phyloP scores from a whole-genome alignment of 768 basidiomycete species.

The Amanita muscaria region DNA sequence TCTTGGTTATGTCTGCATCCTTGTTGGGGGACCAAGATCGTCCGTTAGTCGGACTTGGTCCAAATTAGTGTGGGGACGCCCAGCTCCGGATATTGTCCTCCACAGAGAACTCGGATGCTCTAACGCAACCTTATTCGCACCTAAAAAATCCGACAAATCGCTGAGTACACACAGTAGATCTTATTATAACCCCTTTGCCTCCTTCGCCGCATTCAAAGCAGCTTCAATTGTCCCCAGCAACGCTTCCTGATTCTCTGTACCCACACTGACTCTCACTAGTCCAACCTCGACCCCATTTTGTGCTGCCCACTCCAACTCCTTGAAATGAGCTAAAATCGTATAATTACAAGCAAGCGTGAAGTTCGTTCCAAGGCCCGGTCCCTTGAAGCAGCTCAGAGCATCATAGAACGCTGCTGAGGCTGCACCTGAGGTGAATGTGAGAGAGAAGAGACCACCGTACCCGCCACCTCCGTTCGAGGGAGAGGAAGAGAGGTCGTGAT shows the following conservation, averaged over 20 bases:
- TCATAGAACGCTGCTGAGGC: conserved; percentile 83
- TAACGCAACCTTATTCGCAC: too few relatives aligned
- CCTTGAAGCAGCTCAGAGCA: conserved; percentile 73
- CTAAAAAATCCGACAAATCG: too few relatives aligned
- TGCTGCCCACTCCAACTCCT: conserved; percentile 88
- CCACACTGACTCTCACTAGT: conserved; percentile 83
- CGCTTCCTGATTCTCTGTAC: conserved; percentile 62
- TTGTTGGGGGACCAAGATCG: too few relatives aligned
- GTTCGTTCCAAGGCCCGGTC: conserved; percentile 89
- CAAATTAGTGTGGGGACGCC: too few relatives aligned
- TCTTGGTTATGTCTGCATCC: too few relatives aligned
- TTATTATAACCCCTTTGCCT: too few relatives aligned
- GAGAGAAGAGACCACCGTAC: conserved; percentile 81
- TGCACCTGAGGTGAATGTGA: conserved; percentile 64
- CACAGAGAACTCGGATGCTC: too few relatives aligned
- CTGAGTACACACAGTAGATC: too few relatives aligned
- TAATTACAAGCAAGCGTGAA: conserved; percentile 94
- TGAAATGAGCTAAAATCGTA: conserved; percentile 84
- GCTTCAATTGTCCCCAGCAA: conserved; percentile 49
- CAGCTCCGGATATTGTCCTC: too few relatives aligned
- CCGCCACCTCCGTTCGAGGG: conserved; percentile 33
- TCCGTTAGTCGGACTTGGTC: too few relatives aligned
- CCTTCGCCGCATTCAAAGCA: conserved; percentile 74
- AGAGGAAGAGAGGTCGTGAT: not conserved
- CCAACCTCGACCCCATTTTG: conserved; percentile 77